Evolutionary conservation across 2,329 filamentous ascomycete genomes (phyloP), one percentile per base, ranked within the genome.

Genomic region (Xylaria sp.): DNA sequence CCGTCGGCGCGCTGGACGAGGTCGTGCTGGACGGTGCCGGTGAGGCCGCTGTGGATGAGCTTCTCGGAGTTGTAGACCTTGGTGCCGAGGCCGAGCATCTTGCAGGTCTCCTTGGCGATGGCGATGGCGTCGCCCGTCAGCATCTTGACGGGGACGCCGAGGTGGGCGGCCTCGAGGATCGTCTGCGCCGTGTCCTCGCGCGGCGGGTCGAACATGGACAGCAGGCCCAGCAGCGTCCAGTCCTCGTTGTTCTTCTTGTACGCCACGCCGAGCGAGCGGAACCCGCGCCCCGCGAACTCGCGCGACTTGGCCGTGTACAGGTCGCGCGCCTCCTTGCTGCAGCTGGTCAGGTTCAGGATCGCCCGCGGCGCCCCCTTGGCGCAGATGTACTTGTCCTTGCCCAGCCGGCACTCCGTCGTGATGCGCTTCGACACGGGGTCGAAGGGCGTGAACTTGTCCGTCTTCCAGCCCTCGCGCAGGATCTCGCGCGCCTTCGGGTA

Each of bases 401-500:
- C 81, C 75, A 87, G 84, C 56, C 81, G 80, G 73, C 83, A 86
- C 70, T 87, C 71, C 56, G 85, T 80, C 61, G 86, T 88, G 66
- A 89, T 89, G 72, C 86, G 84, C 82, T 91, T 91, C 69, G 87
- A 90, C 72, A 90, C 87, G 54, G 88, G 87, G 74, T 91, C 88
- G 78, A 91, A 89, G 39, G 86, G 86, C 58, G 83, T 89, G 78
- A 89, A 91, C 74, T 89, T 89, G 75, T 88, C 84, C 29, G 88
- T 91, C 74, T 81, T 82, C 88, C 88, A 91, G 72, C 88, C 87
- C 69, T 87, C 82, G 69, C 83, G 80, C 62, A 89, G 81, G 70
- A 89, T 89, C 69, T 89, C 86, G 74, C 85, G 84, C 56, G 86
- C 86, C 78, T 87, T 88, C 73, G 86, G 86, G 76, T 88, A 89